Evolutionary conservation across 257 asterid species (phyloP).

Genomic region (Handroanthus guayacan): DNA sequence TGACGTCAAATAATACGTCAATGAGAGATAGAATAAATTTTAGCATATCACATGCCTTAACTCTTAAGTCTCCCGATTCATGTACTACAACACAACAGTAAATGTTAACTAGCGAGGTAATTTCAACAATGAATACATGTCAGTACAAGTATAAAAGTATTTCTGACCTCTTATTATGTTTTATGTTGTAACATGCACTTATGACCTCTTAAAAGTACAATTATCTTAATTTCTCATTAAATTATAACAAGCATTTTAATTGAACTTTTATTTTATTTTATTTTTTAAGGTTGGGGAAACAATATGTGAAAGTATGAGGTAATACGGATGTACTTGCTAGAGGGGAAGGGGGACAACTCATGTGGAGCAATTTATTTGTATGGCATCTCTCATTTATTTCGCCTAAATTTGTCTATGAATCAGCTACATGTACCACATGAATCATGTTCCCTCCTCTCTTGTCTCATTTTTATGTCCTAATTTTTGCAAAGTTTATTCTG

Average conservation of each 20-base stretch:
- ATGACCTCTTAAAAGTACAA: background rate
- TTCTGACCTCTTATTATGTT: background rate
- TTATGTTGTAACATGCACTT: background rate
- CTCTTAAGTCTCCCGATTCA: too few species aligned
- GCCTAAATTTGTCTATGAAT: slow-evolving; percentile 31
- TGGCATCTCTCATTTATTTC: slow-evolving; percentile 29
- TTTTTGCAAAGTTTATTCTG: background rate
- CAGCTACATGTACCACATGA: slow-evolving; percentile 35
- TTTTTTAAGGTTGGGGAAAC: background rate
- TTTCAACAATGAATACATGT: slow-evolving; percentile 13
- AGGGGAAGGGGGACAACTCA: slow-evolving; percentile 31
- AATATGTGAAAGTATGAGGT: slow-evolving; percentile 14
- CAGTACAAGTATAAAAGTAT: background rate
- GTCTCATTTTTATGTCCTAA: background rate
- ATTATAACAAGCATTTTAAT: background rate
- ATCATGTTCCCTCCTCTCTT: background rate
- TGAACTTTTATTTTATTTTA: background rate
- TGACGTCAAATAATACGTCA: too few species aligned
- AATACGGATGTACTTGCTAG: slow-evolving; percentile 42
- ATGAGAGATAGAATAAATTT: too few species aligned
- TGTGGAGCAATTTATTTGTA: slow-evolving; percentile 38
- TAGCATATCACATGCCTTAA: too few species aligned
- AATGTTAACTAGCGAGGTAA: background rate
- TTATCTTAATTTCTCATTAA: background rate
- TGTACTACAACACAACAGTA: too few species aligned